phyloP scores from a whole-genome alignment of 2,329 filamentous ascomycete species.

The Nothopassalora personata region DNA sequence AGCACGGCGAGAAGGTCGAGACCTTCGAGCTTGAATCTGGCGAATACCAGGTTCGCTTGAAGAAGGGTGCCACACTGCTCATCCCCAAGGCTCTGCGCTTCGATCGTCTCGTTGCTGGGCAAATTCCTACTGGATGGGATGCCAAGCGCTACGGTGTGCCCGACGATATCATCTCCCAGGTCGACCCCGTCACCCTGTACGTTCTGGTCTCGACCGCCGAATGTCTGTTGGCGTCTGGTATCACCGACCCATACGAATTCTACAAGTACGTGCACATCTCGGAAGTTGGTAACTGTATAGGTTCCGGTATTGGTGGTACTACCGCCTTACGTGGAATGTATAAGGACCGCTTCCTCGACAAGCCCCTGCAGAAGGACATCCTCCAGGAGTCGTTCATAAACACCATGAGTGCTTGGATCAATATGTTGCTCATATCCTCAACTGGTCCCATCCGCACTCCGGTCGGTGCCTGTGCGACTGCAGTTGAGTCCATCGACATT shows the following conservation, averaged over 20 bases:
- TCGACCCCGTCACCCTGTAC: constrained; percentile 92
- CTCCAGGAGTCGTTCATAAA: constrained; percentile 99
- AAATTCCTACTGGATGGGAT: constrained; percentile 96
- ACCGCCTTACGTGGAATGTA: constrained; percentile 94
- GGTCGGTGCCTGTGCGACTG: constrained; percentile 93
- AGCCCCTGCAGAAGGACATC: constrained; percentile 97
- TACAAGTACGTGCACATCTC: constrained; percentile 99
- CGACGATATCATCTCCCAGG: constrained; percentile 95
- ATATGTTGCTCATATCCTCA: constrained; percentile 96
- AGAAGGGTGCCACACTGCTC: constrained; percentile 89
- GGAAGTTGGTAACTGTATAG: constrained; percentile 95
- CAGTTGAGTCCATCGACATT: constrained; percentile 94
- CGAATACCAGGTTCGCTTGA: constrained; percentile 89
- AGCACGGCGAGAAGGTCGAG: constrained; percentile 96
- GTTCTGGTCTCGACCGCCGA: constrained; percentile 92
- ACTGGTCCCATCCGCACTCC: constrained; percentile 98
- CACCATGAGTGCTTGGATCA: constrained; percentile 99
- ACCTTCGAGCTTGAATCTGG: constrained; percentile 91
- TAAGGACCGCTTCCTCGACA: constrained; percentile 93
- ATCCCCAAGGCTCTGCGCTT: constrained; percentile 97
- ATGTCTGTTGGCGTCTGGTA: constrained; percentile 83
- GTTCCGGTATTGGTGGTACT: constrained; percentile 96
- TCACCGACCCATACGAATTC: constrained; percentile 98
- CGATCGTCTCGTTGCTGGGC: constrained; percentile 92
- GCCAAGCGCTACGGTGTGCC: constrained; percentile 93